phyloP scores from a whole-genome alignment of 352 stramenopile species.

The Globisporangium splendens region DNA sequence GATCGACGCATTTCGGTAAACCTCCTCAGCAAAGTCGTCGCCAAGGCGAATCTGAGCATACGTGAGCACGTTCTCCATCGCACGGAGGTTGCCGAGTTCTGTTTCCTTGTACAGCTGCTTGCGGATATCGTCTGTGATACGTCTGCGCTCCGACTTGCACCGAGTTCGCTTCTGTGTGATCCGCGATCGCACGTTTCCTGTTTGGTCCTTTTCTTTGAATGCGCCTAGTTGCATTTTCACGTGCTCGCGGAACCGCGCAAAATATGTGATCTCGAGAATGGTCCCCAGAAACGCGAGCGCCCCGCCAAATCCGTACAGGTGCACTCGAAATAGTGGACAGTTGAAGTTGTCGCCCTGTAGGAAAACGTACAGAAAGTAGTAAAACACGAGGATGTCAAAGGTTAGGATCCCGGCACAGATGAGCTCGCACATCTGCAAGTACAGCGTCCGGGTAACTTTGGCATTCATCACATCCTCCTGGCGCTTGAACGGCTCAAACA shows the following conservation, averaged over 20 bases:
- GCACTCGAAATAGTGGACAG: slow-evolving; percentile 30
- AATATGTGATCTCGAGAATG: slow-evolving; percentile 74
- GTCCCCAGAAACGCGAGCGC: slow-evolving; percentile 48
- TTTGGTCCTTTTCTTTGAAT: slow-evolving; percentile 81
- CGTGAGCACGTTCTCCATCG: slow-evolving; percentile 48
- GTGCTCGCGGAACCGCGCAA: slow-evolving; percentile 82
- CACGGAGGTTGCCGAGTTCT: slow-evolving; percentile 55
- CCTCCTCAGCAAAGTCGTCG: slow-evolving; percentile 50
- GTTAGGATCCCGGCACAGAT: slow-evolving; percentile 51
- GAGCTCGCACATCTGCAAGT: slow-evolving; percentile 75
- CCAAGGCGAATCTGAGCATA: slow-evolving; percentile 47
- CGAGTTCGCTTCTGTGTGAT: slow-evolving; percentile 25
- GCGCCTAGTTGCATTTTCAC: slow-evolving; percentile 83
- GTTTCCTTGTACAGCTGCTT: slow-evolving; percentile 73
- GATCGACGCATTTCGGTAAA: slow-evolving; percentile 55
- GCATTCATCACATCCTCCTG: slow-evolving; percentile 16
- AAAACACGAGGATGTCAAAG: slow-evolving; percentile 45
- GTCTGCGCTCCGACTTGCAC: slow-evolving; percentile 41
- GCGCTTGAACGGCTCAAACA: slow-evolving; percentile 72
- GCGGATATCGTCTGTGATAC: slow-evolving; percentile 50
- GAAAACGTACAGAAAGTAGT: slow-evolving; percentile 64
- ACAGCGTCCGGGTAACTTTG: slow-evolving; percentile 71
- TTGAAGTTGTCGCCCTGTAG: slow-evolving; percentile 65
- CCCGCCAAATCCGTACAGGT: slow-evolving; percentile 41
- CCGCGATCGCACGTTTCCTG: slow-evolving; percentile 63